These are phyloP conservation scores for Candida methanosorbosa DNA, from an alignment of 805 yeast species.

Conservation along the genomic window DNA sequence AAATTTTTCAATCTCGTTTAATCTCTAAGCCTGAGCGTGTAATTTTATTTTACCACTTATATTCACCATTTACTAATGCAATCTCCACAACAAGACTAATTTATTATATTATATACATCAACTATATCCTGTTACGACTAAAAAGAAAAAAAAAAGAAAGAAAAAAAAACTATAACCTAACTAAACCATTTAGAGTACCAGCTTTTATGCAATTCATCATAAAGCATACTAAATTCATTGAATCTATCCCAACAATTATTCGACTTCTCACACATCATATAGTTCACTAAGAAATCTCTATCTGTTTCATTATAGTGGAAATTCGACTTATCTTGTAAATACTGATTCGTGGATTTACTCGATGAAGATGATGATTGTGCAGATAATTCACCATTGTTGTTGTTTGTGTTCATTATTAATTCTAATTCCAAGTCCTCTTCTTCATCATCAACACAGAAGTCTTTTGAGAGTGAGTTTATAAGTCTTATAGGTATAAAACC, in stretches of 20 bases:
- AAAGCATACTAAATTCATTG: slow-evolving; percentile 24
- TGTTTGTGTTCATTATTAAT: slow-evolving; percentile 9
- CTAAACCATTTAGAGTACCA: slow-evolving; percentile 20
- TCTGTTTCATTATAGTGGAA: slow-evolving; percentile 28
- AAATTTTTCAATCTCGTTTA: too few species aligned
- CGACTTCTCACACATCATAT: slow-evolving; percentile 29
- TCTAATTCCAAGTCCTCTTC: slow-evolving; percentile 17
- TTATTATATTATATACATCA: too few species aligned
- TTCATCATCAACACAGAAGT: slow-evolving; percentile 25
- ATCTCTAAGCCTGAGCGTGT: too few species aligned
- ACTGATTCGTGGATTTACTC: slow-evolving; percentile 8
- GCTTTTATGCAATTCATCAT: slow-evolving; percentile 22
- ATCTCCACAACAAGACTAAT: too few species aligned
- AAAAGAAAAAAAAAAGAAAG: too few species aligned
- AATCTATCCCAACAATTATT: slow-evolving; percentile 33
- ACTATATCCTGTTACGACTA: background rate
- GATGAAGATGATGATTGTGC: too few species aligned
- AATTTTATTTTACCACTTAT: too few species aligned
- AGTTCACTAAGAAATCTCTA: slow-evolving; percentile 30
- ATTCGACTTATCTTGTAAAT: slow-evolving; percentile 13
- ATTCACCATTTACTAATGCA: too few species aligned
- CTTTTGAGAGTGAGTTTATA: slow-evolving; percentile 28
- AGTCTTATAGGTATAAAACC: slow-evolving; percentile 31
- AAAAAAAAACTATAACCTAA: too few species aligned
- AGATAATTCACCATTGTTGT: slow-evolving; percentile 5